Evolutionary conservation across 768 basidiomycete genomes (phyloP).

Genomic region (Tubosaeta sp.): DNA sequence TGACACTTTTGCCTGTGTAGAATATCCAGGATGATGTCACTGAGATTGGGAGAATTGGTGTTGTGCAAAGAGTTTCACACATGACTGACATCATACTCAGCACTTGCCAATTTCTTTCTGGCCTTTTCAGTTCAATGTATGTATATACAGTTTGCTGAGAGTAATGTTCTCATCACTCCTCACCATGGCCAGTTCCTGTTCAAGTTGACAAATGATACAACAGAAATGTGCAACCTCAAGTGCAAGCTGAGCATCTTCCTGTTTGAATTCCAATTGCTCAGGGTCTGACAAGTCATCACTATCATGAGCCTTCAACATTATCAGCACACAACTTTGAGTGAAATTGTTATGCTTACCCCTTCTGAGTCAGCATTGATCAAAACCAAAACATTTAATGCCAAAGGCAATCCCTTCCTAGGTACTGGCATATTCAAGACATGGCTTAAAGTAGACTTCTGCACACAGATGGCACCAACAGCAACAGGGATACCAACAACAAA

Average conservation of each 20-base stretch:
- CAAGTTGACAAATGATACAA: not conserved
- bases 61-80: not conserved
- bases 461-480: not conserved
- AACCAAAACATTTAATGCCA: not conserved
- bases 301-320: not conserved
- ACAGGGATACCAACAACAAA: not conserved
- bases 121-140: not conserved
- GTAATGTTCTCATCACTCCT: not conserved
- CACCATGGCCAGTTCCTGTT: not conserved
- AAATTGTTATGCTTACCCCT: not conserved
- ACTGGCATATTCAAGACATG: not conserved
- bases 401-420: not conserved
- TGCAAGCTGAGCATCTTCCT: not conserved
- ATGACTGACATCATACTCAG: not conserved
- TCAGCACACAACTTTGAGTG: not conserved
- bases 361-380: not conserved
- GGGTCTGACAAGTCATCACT: not conserved
- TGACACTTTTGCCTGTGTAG: not conserved
- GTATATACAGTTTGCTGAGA: not conserved
- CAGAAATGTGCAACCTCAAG: not conserved
- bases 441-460: not conserved
- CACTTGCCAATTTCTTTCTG: not conserved
- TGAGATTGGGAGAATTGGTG: too few species aligned
- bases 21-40: not conserved
- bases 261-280: not conserved